phyloP scores from a whole-genome alignment of 2,329 filamentous ascomycete genomes.

The Ophiostoma montium region DNA sequence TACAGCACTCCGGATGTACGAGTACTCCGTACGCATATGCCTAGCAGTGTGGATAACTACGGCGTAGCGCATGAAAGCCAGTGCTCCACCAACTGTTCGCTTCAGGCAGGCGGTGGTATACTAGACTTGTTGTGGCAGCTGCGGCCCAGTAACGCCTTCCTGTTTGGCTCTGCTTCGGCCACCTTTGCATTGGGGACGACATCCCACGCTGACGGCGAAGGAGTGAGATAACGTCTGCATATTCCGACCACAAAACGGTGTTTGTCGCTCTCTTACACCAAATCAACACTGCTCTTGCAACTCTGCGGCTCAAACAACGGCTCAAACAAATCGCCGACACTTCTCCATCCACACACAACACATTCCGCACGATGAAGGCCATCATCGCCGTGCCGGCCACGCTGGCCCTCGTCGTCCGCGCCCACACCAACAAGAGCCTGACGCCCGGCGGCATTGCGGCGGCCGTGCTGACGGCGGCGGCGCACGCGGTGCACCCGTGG shows the following conservation, averaged over 20 bases:
- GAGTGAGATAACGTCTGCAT: neutral
- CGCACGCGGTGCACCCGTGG: conserved; percentile 88
- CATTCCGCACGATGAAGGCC: conserved; percentile 34
- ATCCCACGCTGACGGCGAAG: neutral
- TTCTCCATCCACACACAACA: neutral
- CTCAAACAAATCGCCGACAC: neutral
- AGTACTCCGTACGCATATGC: no score
- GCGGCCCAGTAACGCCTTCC: neutral
- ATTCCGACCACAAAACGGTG: neutral
- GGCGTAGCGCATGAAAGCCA: no score
- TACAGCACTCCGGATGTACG: no score
- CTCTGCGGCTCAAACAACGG: neutral
- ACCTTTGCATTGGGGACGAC: neutral
- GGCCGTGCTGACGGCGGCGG: conserved; percentile 57
- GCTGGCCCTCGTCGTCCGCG: conserved; percentile 48
- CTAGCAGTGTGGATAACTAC: no score
- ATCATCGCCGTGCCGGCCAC: conserved; percentile 44
- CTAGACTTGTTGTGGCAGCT: neutral
- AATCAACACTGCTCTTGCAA: neutral
- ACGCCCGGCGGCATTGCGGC: conserved; percentile 61
- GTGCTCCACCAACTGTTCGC: no score
- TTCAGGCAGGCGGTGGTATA: neutral
- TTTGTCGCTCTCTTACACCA: no score
- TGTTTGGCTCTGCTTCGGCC: neutral
- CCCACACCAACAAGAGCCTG: conserved; percentile 59